phyloP scores from a whole-genome alignment of 139 green algal genomes.

The Picochlorum sp. region DNA sequence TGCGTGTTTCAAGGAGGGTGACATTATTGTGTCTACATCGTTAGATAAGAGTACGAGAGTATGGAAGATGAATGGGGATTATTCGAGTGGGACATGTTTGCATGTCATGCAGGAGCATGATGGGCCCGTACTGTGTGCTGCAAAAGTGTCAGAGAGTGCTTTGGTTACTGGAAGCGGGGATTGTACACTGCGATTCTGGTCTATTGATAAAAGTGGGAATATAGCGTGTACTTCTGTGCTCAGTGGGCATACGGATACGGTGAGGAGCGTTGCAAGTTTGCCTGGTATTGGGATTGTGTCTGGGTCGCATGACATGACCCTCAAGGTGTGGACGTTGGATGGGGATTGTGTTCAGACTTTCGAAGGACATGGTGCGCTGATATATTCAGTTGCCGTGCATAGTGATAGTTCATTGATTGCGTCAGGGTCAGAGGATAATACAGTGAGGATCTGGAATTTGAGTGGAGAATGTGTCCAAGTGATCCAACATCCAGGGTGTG shows the following conservation, averaged over 20 bases:
- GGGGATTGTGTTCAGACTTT: slow-evolving; percentile 56
- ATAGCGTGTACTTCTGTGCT: slow-evolving; percentile 48
- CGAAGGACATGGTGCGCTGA: slow-evolving; percentile 75
- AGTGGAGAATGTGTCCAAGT: slow-evolving; percentile 45
- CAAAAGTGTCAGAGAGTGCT: slow-evolving; percentile 42
- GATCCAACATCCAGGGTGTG: slow-evolving; percentile 73
- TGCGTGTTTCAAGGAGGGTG: slow-evolving; percentile 36
- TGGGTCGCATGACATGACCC: slow-evolving; percentile 80
- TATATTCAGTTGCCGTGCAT: slow-evolving; percentile 60
- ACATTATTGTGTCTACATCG: slow-evolving; percentile 64
- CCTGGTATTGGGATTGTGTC: slow-evolving; percentile 75
- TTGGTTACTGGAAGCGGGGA: slow-evolving; percentile 72
- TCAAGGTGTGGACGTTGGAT: slow-evolving; percentile 48
- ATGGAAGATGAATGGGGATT: slow-evolving; percentile 41
- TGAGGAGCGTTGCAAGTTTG: slow-evolving; percentile 65
- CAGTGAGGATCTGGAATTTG: slow-evolving; percentile 56
- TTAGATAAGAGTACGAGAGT: slow-evolving; percentile 75
- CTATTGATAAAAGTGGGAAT: slow-evolving; percentile 3
- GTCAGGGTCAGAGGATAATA: slow-evolving; percentile 85
- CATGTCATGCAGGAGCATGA: slow-evolving; percentile 60
- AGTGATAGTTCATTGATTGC: slow-evolving; percentile 33
- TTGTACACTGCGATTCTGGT: slow-evolving; percentile 47
- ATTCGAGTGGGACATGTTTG: slow-evolving; percentile 25
- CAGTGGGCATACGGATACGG: slow-evolving; percentile 71
- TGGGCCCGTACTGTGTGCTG: slow-evolving; percentile 65